A percentile compares a stretch with the other conserved stretches of the same genome.
These are phyloP conservation scores for Agaricus subrufescens DNA, from an alignment of 768 basidiomycete genomes.

Conservation along the genomic window DNA sequence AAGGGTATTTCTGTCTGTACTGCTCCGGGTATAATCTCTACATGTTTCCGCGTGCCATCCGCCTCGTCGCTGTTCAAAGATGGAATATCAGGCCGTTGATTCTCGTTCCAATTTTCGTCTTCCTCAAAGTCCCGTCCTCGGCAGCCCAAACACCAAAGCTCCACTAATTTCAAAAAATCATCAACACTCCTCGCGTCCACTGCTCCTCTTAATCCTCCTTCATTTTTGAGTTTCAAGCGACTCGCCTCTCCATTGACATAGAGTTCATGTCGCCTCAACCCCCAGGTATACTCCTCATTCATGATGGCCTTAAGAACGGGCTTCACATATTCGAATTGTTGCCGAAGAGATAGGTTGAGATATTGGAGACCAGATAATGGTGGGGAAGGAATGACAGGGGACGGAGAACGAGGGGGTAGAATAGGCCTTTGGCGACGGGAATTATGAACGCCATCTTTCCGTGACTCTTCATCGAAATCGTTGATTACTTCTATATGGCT, in stretches of 20 bases:
- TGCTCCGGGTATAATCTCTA: neutral
- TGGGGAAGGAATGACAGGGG: conserved; percentile 41
- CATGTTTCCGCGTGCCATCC: neutral
- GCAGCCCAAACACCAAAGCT: conserved; percentile 38
- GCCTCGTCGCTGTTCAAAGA: neutral
- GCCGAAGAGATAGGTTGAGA: conserved; percentile 35
- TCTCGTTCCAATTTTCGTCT: neutral
- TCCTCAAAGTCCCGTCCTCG: conserved; percentile 3
- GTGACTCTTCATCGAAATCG: conserved; percentile 32
- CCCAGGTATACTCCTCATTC: conserved; percentile 51
- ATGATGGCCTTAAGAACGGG: conserved; percentile 59
- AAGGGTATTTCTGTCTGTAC: neutral
- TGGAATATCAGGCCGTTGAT: neutral
- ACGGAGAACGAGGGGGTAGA: conserved; percentile 37
- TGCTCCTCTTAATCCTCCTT: conserved; percentile 33
- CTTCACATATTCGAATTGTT: conserved; percentile 65
- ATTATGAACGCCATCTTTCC: conserved; percentile 17
- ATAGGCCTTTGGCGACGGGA: conserved; percentile 33
- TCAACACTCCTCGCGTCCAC: conserved; percentile 35
- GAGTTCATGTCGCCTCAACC: conserved; percentile 37
- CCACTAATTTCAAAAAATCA: conserved; percentile 28
- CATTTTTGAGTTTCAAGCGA: conserved; percentile 33
- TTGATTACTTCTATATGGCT: conserved; percentile 33
- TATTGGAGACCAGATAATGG: conserved; percentile 17
- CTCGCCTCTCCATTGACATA: conserved; percentile 58